Evolutionary conservation across 2,329 filamentous ascomycete genomes (phyloP), one percentile per base, ranked within the genome.

Genomic region (Cordyceps cicadae): DNA sequence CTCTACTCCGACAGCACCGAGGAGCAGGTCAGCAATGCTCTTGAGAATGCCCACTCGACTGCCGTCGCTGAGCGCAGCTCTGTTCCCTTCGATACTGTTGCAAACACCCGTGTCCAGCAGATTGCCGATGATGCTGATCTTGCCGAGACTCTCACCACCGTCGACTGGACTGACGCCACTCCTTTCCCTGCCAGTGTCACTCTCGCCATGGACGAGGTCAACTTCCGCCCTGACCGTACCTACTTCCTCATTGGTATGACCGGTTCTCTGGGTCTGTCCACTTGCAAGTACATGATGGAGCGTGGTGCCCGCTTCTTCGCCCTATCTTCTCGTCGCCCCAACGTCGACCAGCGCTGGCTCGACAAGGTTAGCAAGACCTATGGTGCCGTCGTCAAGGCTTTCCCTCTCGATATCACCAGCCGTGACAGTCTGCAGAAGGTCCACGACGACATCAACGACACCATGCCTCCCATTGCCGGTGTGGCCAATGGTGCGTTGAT

Each of bases 401-500:
- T 62, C 26, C 43, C 54, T 53, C 60, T 62, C 19, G 59, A 62
- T 19, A 59, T 62, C 8, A 62, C 61, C 49, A 59, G 52, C 39
- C 55, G 56, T 21, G 55, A 41, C 34, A 54, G 48, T 46, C 55
- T 62, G 21, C 55, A 59, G 8, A 29, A 46, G 29, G 61, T 59
- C 1, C 46, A 59, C 11, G 54, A 59, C 32, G 48, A 70, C 12
- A 70, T 76, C 5, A 55, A 58, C 8, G 52, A 63, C 24, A 64
- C 65, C 0, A 70, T 75, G 67, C 75, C 75, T 4, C 66, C 67
- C 0, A 67, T 77, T 17, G 69, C 64, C 1, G 75, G 75, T 43
- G 73, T 76, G 7, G 69, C 68, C 3, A 71, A 76, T 45, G 73
- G 71, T 3, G 74, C 74, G 4, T 71, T 75, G 68, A 68, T 76